Evolutionary conservation across 2,329 filamentous ascomycete genomes (phyloP).

Genomic region (Beauveria brongniartii): DNA sequence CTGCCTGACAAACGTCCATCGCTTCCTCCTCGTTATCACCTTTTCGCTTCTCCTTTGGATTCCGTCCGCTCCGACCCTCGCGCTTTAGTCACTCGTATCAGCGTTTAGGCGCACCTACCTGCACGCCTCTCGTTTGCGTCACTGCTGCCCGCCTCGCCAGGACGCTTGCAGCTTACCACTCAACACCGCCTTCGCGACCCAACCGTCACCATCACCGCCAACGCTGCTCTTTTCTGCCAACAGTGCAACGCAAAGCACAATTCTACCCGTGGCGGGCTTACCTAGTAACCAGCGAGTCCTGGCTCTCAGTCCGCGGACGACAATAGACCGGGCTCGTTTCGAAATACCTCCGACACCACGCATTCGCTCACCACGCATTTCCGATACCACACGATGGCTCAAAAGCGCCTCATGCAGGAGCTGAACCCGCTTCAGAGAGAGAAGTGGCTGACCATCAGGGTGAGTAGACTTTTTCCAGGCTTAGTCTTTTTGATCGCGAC

Average conservation of each 20-base stretch:
- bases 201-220: background rate
- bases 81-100: background rate
- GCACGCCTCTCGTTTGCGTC: background rate
- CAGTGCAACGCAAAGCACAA: background rate
- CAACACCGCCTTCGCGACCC: slow-evolving; percentile 3
- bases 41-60: background rate
- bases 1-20: slow-evolving; percentile 5
- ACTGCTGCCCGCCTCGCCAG: background rate
- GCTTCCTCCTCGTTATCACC: background rate
- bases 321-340: background rate
- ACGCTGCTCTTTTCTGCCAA: background rate
- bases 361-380: background rate
- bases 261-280: background rate
- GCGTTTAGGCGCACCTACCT: background rate
- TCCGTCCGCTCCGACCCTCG: background rate
- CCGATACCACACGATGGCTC: slow-evolving; percentile 29
- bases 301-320: background rate
- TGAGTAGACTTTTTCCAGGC: slow-evolving; percentile 30
- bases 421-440: slow-evolving; percentile 75
- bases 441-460: slow-evolving; percentile 89
- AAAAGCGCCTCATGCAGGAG: slow-evolving; percentile 85
- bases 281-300: background rate
- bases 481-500: background rate
- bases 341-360: background rate
- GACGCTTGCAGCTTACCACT: background rate